A percentile compares a stretch with the other conserved stretches of the same genome.
These are phyloP conservation scores for Tolypocladium capitatum DNA, from an alignment of 2,329 filamentous ascomycete genomes.

Conservation along the genomic window DNA sequence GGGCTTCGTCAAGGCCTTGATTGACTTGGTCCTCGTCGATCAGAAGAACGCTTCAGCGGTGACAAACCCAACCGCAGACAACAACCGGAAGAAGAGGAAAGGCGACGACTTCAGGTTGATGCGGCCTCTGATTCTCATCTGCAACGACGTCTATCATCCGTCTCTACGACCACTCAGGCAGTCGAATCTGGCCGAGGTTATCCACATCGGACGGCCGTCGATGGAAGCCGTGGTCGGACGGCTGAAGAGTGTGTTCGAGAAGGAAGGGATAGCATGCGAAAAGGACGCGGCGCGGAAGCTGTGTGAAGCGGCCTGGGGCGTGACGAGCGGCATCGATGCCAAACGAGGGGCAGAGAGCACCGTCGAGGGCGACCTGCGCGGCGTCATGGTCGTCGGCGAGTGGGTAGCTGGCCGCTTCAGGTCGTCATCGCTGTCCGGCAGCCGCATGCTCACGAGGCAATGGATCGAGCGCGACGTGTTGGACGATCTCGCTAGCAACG, in stretches of 20 bases:
- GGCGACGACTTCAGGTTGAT: conserved; percentile 78
- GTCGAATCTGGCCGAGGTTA: conserved; percentile 72
- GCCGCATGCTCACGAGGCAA: conserved; percentile 48
- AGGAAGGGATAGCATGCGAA: conserved; percentile 79
- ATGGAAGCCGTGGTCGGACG: conserved; percentile 74
- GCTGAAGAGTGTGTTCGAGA: conserved; percentile 73
- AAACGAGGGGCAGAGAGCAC: conserved; percentile 54
- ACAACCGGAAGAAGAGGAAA: conserved; percentile 48
- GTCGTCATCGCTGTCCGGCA: conserved; percentile 26
- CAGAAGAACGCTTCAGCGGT: conserved; percentile 53
- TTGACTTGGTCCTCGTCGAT: conserved; percentile 77
- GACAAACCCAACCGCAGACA: conserved; percentile 8
- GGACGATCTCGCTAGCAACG: conserved; percentile 54
- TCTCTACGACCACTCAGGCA: conserved; percentile 78
- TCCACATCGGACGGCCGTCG: conserved; percentile 81
- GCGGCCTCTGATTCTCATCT: conserved; percentile 83
- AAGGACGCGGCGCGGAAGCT: conserved; percentile 76
- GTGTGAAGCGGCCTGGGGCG: conserved; percentile 73
- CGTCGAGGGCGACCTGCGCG: conserved; percentile 62
- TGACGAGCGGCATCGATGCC: conserved; percentile 57
- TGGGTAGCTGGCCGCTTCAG: conserved; percentile 68
- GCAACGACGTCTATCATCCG: conserved; percentile 93
- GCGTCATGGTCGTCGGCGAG: conserved; percentile 75
- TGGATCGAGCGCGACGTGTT: conserved; percentile 67
- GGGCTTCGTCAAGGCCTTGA: conserved; percentile 87